Conservation (phyloP, 2,329 filamentous ascomycete genomes). For the Phyllosticta paracitricarpa region DNA sequence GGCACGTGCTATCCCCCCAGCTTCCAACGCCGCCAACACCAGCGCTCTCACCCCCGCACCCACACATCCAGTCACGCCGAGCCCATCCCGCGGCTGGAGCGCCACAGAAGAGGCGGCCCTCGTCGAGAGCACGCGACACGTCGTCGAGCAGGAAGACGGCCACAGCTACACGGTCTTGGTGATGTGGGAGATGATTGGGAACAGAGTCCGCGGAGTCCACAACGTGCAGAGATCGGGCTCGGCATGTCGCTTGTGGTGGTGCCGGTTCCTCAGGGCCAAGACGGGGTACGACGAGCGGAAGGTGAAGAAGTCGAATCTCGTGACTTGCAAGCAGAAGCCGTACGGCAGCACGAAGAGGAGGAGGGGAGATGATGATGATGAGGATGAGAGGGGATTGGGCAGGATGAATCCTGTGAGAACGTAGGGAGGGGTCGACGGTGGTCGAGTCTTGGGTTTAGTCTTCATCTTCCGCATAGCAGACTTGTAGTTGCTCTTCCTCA, state of each 20-base stretch:
- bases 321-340: not conserved
- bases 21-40: too few relatives aligned
- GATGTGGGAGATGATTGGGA: not conserved
- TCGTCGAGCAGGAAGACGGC: not conserved
- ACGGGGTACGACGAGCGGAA: not conserved
- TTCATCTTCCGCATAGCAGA: too few relatives aligned
- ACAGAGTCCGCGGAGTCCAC: not conserved
- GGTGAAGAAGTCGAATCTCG: not conserved
- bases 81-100: not conserved
- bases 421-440: too few relatives aligned
- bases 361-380: not conserved
- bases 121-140: not conserved
- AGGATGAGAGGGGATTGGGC: not conserved
- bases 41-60: not conserved
- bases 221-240: not conserved
- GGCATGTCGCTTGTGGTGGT: not conserved
- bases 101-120: not conserved
- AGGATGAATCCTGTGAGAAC: not conserved
- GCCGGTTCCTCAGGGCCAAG: not conserved
- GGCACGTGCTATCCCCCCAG: too few relatives aligned
- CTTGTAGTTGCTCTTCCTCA: too few relatives aligned
- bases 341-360: not conserved
- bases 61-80: not conserved
- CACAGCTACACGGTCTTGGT: not conserved
- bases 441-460: too few relatives aligned